Conservation (phyloP, 106 monocot genomes). For the Ottelia alismoides region DNA sequence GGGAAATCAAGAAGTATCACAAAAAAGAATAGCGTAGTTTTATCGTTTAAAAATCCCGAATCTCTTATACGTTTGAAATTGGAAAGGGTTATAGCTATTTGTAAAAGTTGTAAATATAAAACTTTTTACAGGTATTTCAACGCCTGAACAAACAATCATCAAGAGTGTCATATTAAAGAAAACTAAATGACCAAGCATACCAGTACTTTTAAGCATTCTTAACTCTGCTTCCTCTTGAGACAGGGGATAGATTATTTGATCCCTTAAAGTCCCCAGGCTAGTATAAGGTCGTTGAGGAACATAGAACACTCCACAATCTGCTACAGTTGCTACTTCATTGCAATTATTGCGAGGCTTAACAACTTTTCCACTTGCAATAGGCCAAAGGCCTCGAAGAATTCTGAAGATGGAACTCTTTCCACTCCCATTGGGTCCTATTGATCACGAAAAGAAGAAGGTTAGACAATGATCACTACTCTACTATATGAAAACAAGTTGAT, state of each 20-base stretch:
- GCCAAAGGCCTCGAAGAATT: constrained; percentile 89
- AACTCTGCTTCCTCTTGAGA: constrained; percentile 72
- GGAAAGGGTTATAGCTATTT: background rate
- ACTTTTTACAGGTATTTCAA: background rate
- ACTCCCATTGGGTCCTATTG: constrained; percentile 97
- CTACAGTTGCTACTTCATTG: constrained; percentile 16
- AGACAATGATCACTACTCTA: background rate
- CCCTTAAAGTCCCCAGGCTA: constrained; percentile 84
- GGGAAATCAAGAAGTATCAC: too few species aligned
- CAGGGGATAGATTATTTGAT: constrained; percentile 99
- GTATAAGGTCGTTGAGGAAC: constrained; percentile 94
- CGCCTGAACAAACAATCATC: background rate
- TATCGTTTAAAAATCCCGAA: background rate
- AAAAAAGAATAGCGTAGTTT: too few species aligned
- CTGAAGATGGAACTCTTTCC: constrained; percentile 97
- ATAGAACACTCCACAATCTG: constrained; percentile 43
- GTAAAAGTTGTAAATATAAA: background rate
- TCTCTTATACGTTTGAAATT: background rate
- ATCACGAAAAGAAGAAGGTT: background rate
- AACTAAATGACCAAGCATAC: constrained; percentile 23
- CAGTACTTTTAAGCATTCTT: constrained; percentile 34
- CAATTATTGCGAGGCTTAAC: constrained; percentile 37
- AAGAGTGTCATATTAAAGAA: background rate
- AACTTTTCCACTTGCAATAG: constrained; percentile 54
- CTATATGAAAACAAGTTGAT: background rate